Conservation (phyloP, 2,329 filamentous ascomycete species). For the Nannizziopsis barbatae region DNA sequence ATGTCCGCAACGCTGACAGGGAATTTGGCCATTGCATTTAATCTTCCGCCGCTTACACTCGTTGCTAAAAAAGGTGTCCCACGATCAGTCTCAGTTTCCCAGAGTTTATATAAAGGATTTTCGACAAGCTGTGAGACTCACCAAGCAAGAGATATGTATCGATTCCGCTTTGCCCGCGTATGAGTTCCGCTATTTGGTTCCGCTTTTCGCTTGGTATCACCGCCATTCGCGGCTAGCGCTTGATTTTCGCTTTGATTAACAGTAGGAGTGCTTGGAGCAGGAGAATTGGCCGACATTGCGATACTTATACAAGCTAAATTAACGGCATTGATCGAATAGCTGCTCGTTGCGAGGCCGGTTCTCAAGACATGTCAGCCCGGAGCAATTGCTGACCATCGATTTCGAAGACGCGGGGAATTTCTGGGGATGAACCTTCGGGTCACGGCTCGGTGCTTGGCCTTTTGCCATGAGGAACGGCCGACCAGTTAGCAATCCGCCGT, state of each 20-base stretch:
- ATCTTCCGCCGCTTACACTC: constrained; percentile 58
- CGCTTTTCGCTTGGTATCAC: constrained; percentile 32
- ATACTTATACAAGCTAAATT: neutral
- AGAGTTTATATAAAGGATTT: neutral
- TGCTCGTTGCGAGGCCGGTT: too few relatives aligned
- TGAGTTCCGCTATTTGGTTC: constrained; percentile 37
- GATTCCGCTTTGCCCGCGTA: constrained; percentile 51
- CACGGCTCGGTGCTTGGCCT: neutral
- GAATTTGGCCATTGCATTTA: constrained; percentile 55
- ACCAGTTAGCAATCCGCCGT: neutral
- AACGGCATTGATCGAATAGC: too few relatives aligned
- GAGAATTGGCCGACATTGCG: constrained; percentile 7
- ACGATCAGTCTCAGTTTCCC: neutral
- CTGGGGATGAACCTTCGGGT: too few relatives aligned
- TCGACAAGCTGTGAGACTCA: constrained; percentile 26
- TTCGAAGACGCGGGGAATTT: too few relatives aligned
- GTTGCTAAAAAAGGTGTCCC: constrained; percentile 36
- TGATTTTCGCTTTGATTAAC: neutral
- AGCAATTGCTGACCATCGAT: too few relatives aligned
- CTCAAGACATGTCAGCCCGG: too few relatives aligned
- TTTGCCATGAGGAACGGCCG: neutral
- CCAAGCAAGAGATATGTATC: constrained; percentile 58
- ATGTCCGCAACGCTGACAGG: constrained; percentile 55
- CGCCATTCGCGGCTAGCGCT: neutral
- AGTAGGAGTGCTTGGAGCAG: constrained; percentile 1